Evolutionary conservation across 495 filamentous ascomycete genomes (phyloP), one percentile per base, ranked within the genome.

Genomic region (Aspergillus indologenus): DNA sequence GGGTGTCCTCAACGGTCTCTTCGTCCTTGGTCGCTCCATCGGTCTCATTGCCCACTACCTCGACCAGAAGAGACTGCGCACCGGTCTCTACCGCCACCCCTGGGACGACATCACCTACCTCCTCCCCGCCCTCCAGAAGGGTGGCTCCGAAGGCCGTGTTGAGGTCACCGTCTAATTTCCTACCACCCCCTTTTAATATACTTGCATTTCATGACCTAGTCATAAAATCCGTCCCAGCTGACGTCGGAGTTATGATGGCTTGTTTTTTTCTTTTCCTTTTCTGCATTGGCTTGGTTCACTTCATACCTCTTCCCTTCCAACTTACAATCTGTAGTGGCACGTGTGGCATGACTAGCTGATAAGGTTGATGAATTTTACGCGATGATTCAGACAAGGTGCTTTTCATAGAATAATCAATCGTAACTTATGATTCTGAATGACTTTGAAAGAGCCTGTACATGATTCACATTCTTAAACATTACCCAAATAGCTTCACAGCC

Each of bases 1-100:
- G 90, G 94, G 94, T 80, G 94, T 98, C 52, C 87, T 98, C 63
- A 98, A 98, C 84, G 94, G 94, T 79, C 88, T 98, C 53, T 98
- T 98, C 84, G 94, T 98, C 21, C 85, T 98, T 48, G 94, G 94
- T 60, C 87, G 94, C 65, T 88, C 84, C 75, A 98, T 98, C 67
- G 94, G 94, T 90, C 81, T 98, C 65, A 98, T 98, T 87, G 94
- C 94, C 63, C 94, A 98, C 81, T 97, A 92, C 85, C 88, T 98
- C 64, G 94, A 98, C 77, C 94, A 98, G 83, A 98, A 98, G 91
- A 85, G 94, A 73, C 84, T 98, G 75, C 87, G 92, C 67, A 98
- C 94, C 66, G 94, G 94, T 70, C 85, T 98, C 63, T 98, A 98
- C 88, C 88, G 94, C 74, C 94, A 96, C 85, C 92, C 92, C 71